A percentile compares a stretch with the other conserved stretches of the same genome.
phyloP scores from a whole-genome alignment of 177 flowering plant species.

The Tripterygium wilfordii region DNA sequence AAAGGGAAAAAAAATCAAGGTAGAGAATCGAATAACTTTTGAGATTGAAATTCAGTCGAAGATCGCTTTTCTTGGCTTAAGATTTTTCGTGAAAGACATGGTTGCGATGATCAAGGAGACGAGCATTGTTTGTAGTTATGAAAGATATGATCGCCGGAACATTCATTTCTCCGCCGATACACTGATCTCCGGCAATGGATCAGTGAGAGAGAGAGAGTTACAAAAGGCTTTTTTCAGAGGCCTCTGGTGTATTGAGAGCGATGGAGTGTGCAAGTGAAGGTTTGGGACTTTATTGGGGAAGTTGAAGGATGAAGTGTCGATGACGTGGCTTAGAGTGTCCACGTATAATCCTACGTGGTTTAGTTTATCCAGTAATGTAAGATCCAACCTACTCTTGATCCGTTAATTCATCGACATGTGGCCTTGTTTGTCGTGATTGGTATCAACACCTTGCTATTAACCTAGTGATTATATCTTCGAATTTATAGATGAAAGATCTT shows the following conservation, averaged over 20 bases:
- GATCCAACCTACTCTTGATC: no score
- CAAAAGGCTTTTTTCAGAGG: no score
- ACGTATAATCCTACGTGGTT: constrained; percentile 14
- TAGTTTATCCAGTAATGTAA: no score
- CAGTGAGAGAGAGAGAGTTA: neutral
- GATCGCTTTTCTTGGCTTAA: constrained; percentile 6
- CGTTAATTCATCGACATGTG: no score
- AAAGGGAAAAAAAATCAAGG: neutral
- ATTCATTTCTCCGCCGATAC: constrained; percentile 28
- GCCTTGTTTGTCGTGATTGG: no score
- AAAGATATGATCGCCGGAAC: constrained; percentile 22
- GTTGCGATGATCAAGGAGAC: constrained; percentile 39
- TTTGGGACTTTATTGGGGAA: constrained; percentile 5
- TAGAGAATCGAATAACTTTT: neutral
- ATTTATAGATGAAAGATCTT: no score
- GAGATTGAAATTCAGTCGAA: neutral
- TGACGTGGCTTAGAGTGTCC: constrained; percentile 14
- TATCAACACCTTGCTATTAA: no score
- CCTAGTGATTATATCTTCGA: no score
- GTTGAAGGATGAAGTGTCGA: neutral
- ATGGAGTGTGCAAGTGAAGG: neutral
- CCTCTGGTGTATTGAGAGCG: no score
- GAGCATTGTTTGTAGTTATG: constrained; percentile 16
- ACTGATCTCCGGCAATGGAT: constrained; percentile 2
- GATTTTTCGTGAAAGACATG: constrained; percentile 58